These are phyloP conservation scores for Cercospora zeina DNA, from an alignment of 2,329 filamentous ascomycete species.

Conservation along the genomic window DNA sequence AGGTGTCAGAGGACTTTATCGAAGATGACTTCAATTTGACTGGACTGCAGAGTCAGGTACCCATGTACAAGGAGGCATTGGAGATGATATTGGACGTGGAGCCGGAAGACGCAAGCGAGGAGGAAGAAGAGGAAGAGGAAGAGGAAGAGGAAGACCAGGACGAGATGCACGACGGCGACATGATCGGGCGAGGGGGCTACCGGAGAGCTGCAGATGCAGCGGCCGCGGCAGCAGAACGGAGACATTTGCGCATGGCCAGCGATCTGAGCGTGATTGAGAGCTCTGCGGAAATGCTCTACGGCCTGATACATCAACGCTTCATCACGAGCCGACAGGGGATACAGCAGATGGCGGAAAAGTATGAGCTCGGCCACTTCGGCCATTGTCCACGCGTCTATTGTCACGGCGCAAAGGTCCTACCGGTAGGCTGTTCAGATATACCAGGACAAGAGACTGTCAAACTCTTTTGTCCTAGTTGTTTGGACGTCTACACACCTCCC, in stretches of 20 bases:
- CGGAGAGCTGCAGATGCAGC: conserved; percentile 35
- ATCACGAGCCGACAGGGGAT: conserved; percentile 96
- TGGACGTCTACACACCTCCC: conserved; percentile 95
- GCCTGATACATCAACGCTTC: conserved; percentile 96
- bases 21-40: conserved; percentile 99
- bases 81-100: conserved; percentile 99
- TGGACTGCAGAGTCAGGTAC: conserved; percentile 88
- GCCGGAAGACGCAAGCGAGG: conserved; percentile 88
- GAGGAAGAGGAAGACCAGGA: conserved; percentile 52
- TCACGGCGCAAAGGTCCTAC: conserved; percentile 83
- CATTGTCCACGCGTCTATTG: conserved; percentile 93
- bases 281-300: conserved; percentile 96
- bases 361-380: conserved; percentile 94
- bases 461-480: conserved; percentile 93
- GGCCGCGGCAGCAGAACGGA: conserved; percentile 60
- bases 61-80: conserved; percentile 97
- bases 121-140: conserved; percentile 70
- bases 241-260: conserved; percentile 83
- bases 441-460: conserved; percentile 97
- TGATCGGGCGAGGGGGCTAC: conserved; percentile 44
- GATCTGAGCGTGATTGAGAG: conserved; percentile 95
- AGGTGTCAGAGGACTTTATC: conserved; percentile 98
- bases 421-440: conserved; percentile 90
- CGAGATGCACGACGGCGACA: conserved; percentile 59
- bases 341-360: conserved; percentile 99